Evolutionary conservation across 495 filamentous ascomycete species (phyloP).

Genomic region (Neurospora hispaniola): DNA sequence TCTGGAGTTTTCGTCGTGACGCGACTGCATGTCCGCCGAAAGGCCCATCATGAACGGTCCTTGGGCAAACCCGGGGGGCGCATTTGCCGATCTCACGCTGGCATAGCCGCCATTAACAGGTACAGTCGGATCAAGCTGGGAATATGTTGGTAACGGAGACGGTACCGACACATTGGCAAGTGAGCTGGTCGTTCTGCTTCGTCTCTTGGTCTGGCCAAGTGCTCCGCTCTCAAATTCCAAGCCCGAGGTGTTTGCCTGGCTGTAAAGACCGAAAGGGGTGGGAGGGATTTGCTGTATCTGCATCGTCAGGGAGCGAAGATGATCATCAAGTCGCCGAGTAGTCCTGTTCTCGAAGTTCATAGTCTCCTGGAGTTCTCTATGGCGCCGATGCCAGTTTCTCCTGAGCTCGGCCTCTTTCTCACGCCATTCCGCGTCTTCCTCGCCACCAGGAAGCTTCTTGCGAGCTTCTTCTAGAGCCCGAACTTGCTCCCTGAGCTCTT

Average conservation of each 20-base stretch:
- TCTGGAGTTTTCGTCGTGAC: constrained; percentile 33
- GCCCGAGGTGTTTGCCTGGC: constrained; percentile 35
- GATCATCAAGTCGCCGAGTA: constrained; percentile 27
- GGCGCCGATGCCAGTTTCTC: constrained; percentile 34
- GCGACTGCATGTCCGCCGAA: constrained; percentile 23
- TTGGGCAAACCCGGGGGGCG: constrained; percentile 38
- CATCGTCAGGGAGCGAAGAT: constrained; percentile 21
- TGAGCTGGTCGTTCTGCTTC: constrained; percentile 47
- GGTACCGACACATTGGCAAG: constrained; percentile 35
- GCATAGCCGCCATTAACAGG: constrained; percentile 23
- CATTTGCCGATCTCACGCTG: constrained; percentile 28
- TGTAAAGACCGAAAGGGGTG: constrained; percentile 24
- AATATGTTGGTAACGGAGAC: constrained; percentile 28
- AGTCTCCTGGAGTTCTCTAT: constrained; percentile 33
- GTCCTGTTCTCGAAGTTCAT: constrained; percentile 26
- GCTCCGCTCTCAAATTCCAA: constrained; percentile 37
- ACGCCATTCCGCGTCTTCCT: constrained; percentile 44
- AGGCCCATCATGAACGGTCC: constrained; percentile 40
- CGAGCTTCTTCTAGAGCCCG: constrained; percentile 45
- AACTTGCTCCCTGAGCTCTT: constrained; percentile 37
- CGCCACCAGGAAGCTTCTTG: constrained; percentile 38
- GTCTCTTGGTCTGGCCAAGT: constrained; percentile 39
- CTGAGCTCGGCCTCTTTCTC: constrained; percentile 33
- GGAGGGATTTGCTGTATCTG: constrained; percentile 27
- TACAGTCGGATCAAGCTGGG: constrained; percentile 28